A percentile compares a stretch with the other conserved stretches of the same genome.
Conservation (phyloP, 2,329 filamentous ascomycete genomes). For the Calonectria multiphialidica region DNA sequence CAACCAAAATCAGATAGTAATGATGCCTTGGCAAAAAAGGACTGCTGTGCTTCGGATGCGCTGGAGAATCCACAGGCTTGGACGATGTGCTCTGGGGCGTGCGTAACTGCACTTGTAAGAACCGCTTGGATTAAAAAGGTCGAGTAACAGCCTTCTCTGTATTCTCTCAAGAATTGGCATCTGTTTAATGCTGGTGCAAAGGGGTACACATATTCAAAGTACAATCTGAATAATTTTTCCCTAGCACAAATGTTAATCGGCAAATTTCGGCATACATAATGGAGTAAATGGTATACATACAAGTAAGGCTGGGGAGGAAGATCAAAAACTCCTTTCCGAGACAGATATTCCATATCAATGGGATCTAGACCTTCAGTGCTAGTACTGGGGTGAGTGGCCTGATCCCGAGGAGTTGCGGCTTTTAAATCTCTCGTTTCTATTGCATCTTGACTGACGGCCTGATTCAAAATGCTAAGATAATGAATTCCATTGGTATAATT, state of each 20-base stretch:
- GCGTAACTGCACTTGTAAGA: constrained; percentile 4
- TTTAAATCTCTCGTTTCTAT: background rate
- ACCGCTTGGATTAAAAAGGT: constrained; percentile 14
- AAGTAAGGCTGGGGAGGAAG: constrained; percentile 7
- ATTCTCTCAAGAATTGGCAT: constrained; percentile 5
- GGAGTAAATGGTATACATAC: background rate
- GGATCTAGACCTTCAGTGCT: constrained; percentile 5
- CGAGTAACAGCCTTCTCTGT: background rate
- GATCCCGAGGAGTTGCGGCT: background rate
- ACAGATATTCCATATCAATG: constrained; percentile 12
- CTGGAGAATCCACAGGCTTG: background rate
- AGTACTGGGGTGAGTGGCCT: background rate
- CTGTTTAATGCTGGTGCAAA: constrained; percentile 8
- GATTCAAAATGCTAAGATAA: constrained; percentile 13
- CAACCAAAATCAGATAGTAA: constrained; percentile 15
- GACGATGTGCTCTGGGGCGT: background rate
- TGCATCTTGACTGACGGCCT: constrained; percentile 2
- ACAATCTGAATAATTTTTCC: background rate
- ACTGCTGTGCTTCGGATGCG: background rate
- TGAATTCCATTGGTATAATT: constrained; percentile 19
- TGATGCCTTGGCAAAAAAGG: constrained; percentile 16
- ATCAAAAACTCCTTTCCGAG: constrained; percentile 10
- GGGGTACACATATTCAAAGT: constrained; percentile 16
- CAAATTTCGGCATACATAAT: too few species aligned
- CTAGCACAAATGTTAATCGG: background rate